phyloP scores from a whole-genome alignment of 352 stramenopile genomes.

The Phytophthora multivora region DNA sequence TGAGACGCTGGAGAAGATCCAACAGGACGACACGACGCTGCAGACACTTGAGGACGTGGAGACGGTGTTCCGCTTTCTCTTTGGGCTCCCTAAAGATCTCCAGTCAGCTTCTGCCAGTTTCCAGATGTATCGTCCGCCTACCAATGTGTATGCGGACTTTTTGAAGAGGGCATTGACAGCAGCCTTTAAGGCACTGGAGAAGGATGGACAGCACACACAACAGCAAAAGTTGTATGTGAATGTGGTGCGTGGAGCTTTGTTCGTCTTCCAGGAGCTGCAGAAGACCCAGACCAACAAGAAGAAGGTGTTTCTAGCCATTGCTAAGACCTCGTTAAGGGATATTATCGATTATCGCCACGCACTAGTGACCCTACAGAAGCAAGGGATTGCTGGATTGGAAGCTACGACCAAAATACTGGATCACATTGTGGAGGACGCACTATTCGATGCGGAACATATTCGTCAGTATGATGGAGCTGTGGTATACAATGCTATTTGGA shows the following conservation, averaged over 20 bases:
- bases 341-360: constrained; percentile 62
- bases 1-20: constrained; percentile 53
- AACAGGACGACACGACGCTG: constrained; percentile 19
- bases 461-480: constrained; percentile 72
- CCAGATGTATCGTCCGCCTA: constrained; percentile 79
- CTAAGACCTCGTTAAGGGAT: constrained; percentile 76
- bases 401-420: constrained; percentile 47
- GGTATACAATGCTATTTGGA: constrained; percentile 42
- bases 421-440: constrained; percentile 62
- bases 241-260: constrained; percentile 55
- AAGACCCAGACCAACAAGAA: constrained; percentile 89
- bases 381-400: constrained; percentile 16
- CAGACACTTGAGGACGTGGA: constrained; percentile 58
- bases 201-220: background rate
- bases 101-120: constrained; percentile 42
- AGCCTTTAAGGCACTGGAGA: constrained; percentile 20
- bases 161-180: constrained; percentile 58
- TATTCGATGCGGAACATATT: constrained; percentile 83
- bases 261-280: constrained; percentile 81
- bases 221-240: constrained; percentile 36
- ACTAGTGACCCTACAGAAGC: constrained; percentile 35
- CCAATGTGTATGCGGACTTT: constrained; percentile 79
- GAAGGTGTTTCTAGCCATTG: constrained; percentile 83
- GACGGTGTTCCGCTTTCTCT: constrained; percentile 69
- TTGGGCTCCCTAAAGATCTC: constrained; percentile 42